Percentiles rank a stretch among this genome's conserved stretches.
Conservation (phyloP, 805 yeast genomes). For the Wickerhamiella musiphila region DNA sequence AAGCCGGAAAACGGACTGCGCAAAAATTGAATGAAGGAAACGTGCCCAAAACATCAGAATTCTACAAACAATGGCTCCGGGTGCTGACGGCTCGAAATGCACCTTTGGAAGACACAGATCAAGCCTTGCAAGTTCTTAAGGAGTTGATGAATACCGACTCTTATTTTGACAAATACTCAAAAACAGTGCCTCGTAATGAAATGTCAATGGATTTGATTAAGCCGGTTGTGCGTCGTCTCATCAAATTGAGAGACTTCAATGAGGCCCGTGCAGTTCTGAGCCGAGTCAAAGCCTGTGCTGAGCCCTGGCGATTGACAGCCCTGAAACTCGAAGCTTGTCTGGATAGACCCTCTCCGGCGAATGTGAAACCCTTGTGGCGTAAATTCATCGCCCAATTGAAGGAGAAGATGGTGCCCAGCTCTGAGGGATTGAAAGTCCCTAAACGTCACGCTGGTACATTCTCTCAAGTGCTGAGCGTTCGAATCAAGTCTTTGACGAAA, state of each 20-base stretch:
- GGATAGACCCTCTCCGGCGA: neutral
- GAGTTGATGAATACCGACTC: conserved; percentile 10
- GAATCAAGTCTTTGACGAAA: too few species aligned
- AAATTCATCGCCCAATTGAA: conserved; percentile 5
- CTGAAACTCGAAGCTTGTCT: conserved; percentile 9
- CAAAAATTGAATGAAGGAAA: conserved; percentile 8
- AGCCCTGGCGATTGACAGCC: conserved; percentile 4
- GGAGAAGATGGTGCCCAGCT: conserved; percentile 4
- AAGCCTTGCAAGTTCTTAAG: conserved; percentile 6
- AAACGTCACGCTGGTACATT: too few species aligned
- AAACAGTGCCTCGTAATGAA: conserved; percentile 15
- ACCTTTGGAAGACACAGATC: neutral
- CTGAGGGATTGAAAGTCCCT: too few species aligned
- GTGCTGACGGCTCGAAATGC: conserved; percentile 9
- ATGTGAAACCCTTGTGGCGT: conserved; percentile 6
- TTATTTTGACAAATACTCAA: conserved; percentile 14
- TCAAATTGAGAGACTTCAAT: conserved; percentile 6
- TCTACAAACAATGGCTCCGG: conserved; percentile 15
- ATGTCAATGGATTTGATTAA: conserved; percentile 15
- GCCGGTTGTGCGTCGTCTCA: conserved; percentile 12
- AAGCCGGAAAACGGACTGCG: conserved; percentile 8
- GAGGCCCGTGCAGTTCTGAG: conserved; percentile 14
- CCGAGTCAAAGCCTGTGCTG: neutral
- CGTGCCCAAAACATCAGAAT: conserved; percentile 11
- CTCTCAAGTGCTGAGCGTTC: too few species aligned